Evolutionary conservation across 1,284 basidiomycete genomes (phyloP), one percentile per base, ranked within the genome.

Genomic region (Mycena sp.): DNA sequence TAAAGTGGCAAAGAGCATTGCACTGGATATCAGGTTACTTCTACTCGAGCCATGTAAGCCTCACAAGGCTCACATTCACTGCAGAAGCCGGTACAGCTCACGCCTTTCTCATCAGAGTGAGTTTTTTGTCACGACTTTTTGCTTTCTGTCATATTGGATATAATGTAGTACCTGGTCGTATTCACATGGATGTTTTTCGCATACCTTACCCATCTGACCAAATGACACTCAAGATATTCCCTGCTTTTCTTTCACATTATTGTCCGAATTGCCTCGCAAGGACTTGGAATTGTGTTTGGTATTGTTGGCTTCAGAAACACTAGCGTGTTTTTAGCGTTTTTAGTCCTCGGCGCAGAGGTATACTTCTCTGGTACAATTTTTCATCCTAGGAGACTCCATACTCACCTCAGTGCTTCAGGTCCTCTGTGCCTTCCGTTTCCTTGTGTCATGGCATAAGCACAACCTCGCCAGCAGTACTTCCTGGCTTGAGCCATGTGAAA

Each of bases 171-270:
- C 58, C 52, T 70, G 55, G 64, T 68, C n/a, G 67, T 77, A 11
- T 75, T 74, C 61, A 37, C 63, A 46, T 61, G 73, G 57, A 70
- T 76, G 63, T 35, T 76, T 21, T 55, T 60, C 17, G 70, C 71
- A 40, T 73, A 17, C 77, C 67, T 53, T 78, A 83, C 55, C 78
- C 85, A 53, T 70, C 69, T 70, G 76, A 83, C 17, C 78, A 57
- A 52, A 48, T 62, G 61, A 51, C 79, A 0, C 81, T 81, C 61
- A 82, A 81, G 61, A 80, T 82, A 74, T 54, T 67, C 71, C 25
- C n/a, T 76, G 50, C 62, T 77, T 19, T 68, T 72, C 26, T 73
- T 76, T 44, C 76, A 77, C 52, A 70, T 77, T 21, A 63, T 63
- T 17, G 62, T 76, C 48, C 76, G 76, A 44, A 53, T 77, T 16